Evolutionary conservation across 495 filamentous ascomycete genomes (phyloP).

Genomic region (Tuber magnatum): DNA sequence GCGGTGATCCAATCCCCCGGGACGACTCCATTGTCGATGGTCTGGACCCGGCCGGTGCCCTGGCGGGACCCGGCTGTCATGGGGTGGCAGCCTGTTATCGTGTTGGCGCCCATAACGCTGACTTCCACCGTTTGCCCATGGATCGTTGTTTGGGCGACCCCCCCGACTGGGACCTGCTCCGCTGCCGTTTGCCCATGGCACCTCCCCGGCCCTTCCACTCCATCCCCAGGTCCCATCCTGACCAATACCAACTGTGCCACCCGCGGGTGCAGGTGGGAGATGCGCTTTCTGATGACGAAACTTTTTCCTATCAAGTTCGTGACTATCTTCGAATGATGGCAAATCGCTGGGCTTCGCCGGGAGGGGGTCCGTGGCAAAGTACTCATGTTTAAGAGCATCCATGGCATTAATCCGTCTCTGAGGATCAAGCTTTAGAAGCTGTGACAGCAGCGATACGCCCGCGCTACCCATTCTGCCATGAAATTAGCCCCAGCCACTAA

Average conservation of each 20-base stretch:
- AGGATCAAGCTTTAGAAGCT: slow-evolving; percentile 86
- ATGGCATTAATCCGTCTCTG: slow-evolving; percentile 81
- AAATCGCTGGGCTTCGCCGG: slow-evolving; percentile 75
- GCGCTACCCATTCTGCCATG: slow-evolving; percentile 46
- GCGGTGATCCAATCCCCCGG: slow-evolving; percentile 24
- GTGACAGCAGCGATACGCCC: slow-evolving; percentile 70
- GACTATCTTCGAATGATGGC: slow-evolving; percentile 83
- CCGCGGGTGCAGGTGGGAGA: slow-evolving; percentile 81
- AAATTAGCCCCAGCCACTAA: slow-evolving; percentile 28
- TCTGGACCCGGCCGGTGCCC: slow-evolving; percentile 30
- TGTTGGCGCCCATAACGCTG: slow-evolving; percentile 41
- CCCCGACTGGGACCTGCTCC: slow-evolving; percentile 42
- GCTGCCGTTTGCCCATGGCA: slow-evolving; percentile 44
- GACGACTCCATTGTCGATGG: slow-evolving; percentile 26
- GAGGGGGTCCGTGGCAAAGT: slow-evolving; percentile 71
- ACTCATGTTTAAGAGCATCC: slow-evolving; percentile 86
- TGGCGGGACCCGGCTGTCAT: slow-evolving; percentile 24
- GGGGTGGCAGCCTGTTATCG: slow-evolving; percentile 38
- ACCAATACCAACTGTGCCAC: slow-evolving; percentile 73
- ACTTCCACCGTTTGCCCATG: slow-evolving; percentile 44
- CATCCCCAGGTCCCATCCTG: slow-evolving; percentile 56
- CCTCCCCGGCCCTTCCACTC: slow-evolving; percentile 36
- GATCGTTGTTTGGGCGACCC: slow-evolving; percentile 43
- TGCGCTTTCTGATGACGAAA: slow-evolving; percentile 70
- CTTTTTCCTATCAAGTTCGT: slow-evolving; percentile 87